These are phyloP conservation scores for Ganoderma lingzhi DNA, from an alignment of 1,284 basidiomycete genomes.

Conservation along the genomic window DNA sequence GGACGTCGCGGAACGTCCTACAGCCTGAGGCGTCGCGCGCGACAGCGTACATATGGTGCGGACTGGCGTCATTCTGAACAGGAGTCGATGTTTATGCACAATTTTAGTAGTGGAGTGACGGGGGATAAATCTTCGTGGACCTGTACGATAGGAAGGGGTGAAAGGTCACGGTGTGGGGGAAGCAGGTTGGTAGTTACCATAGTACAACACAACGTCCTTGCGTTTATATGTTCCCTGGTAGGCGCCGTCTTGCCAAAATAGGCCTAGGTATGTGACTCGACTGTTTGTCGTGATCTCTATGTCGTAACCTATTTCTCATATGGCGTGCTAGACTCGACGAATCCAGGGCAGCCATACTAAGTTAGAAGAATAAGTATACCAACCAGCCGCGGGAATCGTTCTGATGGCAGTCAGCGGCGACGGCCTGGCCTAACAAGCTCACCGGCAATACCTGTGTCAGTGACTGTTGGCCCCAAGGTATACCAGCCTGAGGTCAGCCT, in stretches of 20 bases:
- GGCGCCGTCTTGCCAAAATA: neutral
- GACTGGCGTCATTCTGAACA: neutral
- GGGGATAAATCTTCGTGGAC: neutral
- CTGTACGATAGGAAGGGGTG: neutral
- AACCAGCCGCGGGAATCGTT: too few relatives aligned
- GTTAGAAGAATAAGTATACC: too few relatives aligned
- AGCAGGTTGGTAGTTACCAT: neutral
- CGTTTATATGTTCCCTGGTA: neutral
- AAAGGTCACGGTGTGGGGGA: too few relatives aligned
- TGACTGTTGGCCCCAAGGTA: too few relatives aligned
- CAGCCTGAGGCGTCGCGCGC: neutral
- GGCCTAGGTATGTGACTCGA: neutral
- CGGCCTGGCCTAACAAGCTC: too few relatives aligned
- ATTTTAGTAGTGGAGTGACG: neutral
- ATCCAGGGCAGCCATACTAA: neutral
- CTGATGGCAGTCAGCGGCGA: too few relatives aligned
- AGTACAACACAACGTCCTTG: neutral
- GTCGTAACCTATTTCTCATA: neutral
- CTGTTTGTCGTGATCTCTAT: neutral
- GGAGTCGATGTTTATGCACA: neutral
- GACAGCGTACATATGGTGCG: neutral
- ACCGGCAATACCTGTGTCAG: too few relatives aligned
- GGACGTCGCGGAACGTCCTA: neutral
- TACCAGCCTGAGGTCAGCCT: too few relatives aligned
- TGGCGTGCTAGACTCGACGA: neutral